phyloP scores from a whole-genome alignment of 2,329 filamentous ascomycete genomes.

The Waltergamsia citrina region DNA sequence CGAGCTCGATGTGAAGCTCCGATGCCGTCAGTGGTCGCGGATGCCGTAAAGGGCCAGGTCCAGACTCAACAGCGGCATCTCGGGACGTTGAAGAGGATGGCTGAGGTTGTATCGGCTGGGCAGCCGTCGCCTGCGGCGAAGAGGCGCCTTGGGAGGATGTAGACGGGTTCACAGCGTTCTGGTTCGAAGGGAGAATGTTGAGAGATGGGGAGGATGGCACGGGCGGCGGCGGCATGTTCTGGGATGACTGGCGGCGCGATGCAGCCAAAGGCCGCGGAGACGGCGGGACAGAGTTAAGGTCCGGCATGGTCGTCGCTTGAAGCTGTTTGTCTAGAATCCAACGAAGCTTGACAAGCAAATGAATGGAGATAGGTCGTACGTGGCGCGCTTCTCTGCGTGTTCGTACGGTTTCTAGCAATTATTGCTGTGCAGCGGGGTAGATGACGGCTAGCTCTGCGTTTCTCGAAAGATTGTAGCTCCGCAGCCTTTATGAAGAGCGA shows the following conservation, averaged over 20 bases:
- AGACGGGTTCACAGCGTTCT: constrained; percentile 34
- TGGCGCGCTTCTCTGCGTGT: too few relatives aligned
- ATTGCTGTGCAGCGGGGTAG: too few relatives aligned
- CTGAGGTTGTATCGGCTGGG: constrained; percentile 17
- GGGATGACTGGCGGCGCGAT: constrained; percentile 32
- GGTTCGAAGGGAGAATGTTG: constrained; percentile 49
- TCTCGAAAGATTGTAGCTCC: too few relatives aligned
- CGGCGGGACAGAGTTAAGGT: constrained; percentile 45
- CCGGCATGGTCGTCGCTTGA: too few relatives aligned
- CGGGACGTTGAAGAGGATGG: not conserved
- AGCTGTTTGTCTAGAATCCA: too few relatives aligned
- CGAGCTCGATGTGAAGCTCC: constrained; percentile 80
- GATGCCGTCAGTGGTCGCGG: constrained; percentile 80
- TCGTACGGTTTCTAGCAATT: too few relatives aligned
- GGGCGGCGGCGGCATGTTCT: constrained; percentile 19
- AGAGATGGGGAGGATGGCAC: constrained; percentile 30
- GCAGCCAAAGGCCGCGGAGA: constrained; percentile 34
- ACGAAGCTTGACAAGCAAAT: not conserved
- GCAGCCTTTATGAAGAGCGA: too few relatives aligned
- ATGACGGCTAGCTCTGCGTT: too few relatives aligned
- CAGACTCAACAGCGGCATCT: constrained; percentile 35
- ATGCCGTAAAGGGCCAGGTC: constrained; percentile 70
- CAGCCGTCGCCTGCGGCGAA: constrained; percentile 13
- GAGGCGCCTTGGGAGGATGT: constrained; percentile 19
- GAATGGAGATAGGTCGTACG: too few relatives aligned